Base-by-base conservation (phyloP, 2,329 filamentous ascomycete species). In the Colletotrichum ledebouriae region DNA sequence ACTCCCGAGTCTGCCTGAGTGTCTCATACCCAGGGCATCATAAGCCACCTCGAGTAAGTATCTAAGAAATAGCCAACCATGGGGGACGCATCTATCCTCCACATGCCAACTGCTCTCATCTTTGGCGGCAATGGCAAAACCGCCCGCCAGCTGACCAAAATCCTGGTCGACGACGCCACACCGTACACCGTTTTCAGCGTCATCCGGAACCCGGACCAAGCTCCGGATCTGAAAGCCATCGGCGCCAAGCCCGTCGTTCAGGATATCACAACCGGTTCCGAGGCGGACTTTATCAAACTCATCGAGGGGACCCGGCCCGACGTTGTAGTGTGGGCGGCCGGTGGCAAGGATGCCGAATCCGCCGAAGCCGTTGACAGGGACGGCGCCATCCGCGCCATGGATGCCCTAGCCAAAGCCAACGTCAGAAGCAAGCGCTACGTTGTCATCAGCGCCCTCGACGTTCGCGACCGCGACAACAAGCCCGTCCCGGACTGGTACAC, bases 291-390 rank as follows among this genome's bases (percentile, higher is more conserved):
- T 17, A 73, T 77, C 33, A 67, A 72, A 7, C 79, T 77, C 15
- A 80, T 84, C 68, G 71, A 73, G 34, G 69, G 74, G 25, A 72
- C 71, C 17, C 71, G 75, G 13, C 78, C 81, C 2, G 73, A 76
- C 44, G 63, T 73, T 5, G 72, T 80, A 17, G 72, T 80, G 47
- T 80, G 78, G 75, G 72, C 75, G 5, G 78, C 78, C 25, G 71
- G 77, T 66, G 65, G 65, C 61, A 68, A 68, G 61, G 78, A 78
- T 17, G 76, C 80, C 2, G 78, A 79, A 42, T 76, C 82, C 25
- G 84, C 82, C 15, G 73, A 76, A 37, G 75, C 77, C 15, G 82
- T 86, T 29, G 83, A 86, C 71, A 73, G 79, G 33, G 79, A 82
- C 61, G 82, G 79, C 12, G 83, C 82, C 4, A 80, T 84, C 67